Percentiles rank a stretch among this genome's conserved stretches.
phyloP scores from a whole-genome alignment of 768 basidiomycete species.

The Amanita fuliginea region DNA sequence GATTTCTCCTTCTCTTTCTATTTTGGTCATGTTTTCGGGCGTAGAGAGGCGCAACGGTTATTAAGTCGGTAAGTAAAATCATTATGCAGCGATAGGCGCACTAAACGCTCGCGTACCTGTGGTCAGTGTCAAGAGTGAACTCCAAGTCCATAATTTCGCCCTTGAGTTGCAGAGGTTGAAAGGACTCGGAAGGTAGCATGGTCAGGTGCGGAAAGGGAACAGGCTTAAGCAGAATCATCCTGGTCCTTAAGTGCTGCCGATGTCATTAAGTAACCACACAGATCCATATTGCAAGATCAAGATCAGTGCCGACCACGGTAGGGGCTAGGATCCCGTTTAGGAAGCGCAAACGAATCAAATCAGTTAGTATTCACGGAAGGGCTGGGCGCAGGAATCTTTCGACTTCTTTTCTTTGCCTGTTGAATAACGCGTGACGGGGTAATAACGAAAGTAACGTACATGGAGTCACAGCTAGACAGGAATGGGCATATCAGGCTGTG shows the following conservation, averaged over 20 bases:
- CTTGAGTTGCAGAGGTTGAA: conserved; percentile 54
- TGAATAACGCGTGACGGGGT: conserved; percentile 21
- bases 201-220: conserved; percentile 36
- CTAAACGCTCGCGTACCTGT: conserved; percentile 30
- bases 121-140: conserved; percentile 60
- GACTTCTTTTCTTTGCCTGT: conserved; percentile 9
- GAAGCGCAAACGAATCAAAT: conserved; percentile 8
- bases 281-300: conserved; percentile 26
- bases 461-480: conserved; percentile 16
- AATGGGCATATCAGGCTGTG: conserved; percentile 26
- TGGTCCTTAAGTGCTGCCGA: conserved; percentile 45
- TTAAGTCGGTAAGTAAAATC: conserved; percentile 34
- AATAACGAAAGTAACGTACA: conserved; percentile 12
- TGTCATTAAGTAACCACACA: conserved; percentile 48
- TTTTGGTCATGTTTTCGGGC: conserved; percentile 32
- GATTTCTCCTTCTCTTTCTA: conserved; percentile 80
- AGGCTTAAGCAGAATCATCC: conserved; percentile 33
- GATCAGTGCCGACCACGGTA: conserved; percentile 28
- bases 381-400: conserved; percentile 6
- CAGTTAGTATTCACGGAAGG: conserved; percentile 6
- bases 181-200: conserved; percentile 47
- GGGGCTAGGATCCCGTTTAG: conserved; percentile 9
- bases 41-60: conserved; percentile 35
- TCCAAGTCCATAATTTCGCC: conserved; percentile 74
- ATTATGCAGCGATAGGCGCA: conserved; percentile 10